Evolutionary conservation across 805 yeast genomes (phyloP).

Genomic region (Kluyveromyces siamensis): DNA sequence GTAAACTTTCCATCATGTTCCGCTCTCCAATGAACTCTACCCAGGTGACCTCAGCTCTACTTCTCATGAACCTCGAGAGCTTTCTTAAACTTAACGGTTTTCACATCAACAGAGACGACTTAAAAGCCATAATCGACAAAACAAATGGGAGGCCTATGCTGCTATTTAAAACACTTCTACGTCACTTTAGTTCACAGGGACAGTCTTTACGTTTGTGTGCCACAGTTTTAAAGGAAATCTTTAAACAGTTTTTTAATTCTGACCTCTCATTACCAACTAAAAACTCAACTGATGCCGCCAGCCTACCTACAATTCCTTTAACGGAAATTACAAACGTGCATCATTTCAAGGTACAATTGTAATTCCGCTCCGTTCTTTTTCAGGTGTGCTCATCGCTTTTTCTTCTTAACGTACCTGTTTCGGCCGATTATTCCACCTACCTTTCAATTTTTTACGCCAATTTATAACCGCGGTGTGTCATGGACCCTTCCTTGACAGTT

Average conservation of each 20-base stretch:
- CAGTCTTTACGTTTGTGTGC: conserved; percentile 31
- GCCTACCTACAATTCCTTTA: background rate
- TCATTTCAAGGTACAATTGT: background rate
- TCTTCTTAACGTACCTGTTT: background rate
- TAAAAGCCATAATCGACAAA: conserved; percentile 31
- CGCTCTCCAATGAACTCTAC: conserved; percentile 30
- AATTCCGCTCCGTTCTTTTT: background rate
- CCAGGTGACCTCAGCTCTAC: conserved; percentile 29
- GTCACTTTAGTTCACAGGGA: conserved; percentile 35
- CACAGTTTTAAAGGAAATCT: conserved; percentile 28
- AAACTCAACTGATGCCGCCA: background rate
- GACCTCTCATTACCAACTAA: background rate
- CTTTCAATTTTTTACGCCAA: no score
- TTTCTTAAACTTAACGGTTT: conserved; percentile 41
- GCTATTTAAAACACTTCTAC: conserved; percentile 34
- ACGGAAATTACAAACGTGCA: background rate
- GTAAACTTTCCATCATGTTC: conserved; percentile 37
- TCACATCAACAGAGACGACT: conserved; percentile 33
- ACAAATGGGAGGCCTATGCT: conserved; percentile 31
- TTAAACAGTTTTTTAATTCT: conserved; percentile 15
- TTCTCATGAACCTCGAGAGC: conserved; percentile 34
- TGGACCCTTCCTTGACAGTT: background rate
- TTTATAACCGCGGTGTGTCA: background rate
- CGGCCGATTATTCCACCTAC: background rate
- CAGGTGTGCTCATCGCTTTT: background rate